phyloP scores from a whole-genome alignment of 2,329 filamentous ascomycete species.

The Lachnellula subtilissima region DNA sequence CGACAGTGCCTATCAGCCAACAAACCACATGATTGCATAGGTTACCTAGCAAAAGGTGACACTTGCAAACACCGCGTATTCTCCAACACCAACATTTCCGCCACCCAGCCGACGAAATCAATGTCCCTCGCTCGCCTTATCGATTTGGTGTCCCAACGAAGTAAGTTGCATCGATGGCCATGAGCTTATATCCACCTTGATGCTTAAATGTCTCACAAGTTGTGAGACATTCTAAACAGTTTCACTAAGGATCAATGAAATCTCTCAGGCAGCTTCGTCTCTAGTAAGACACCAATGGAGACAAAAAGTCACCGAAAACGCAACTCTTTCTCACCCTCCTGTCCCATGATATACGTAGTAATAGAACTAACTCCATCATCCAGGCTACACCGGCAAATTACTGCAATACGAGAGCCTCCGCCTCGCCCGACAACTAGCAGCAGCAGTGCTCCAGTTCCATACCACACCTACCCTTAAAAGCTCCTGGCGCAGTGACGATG shows the following conservation, averaged over 20 bases:
- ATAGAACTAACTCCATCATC: background rate
- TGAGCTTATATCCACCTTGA: no score
- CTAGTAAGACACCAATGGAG: no score
- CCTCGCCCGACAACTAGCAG: conserved; percentile 11
- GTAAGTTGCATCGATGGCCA: no score
- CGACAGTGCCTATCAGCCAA: background rate
- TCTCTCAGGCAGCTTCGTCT: no score
- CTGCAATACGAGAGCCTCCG: conserved; percentile 11
- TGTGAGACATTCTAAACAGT: no score
- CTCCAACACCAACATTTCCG: conserved; percentile 1
- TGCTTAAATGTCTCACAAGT: no score
- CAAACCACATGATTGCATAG: conserved; percentile 3
- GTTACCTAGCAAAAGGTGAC: conserved; percentile 7
- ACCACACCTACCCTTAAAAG: conserved; percentile 10
- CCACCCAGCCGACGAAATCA: background rate
- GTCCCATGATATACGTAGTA: background rate
- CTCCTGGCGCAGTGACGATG: conserved; percentile 10
- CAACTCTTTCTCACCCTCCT: background rate
- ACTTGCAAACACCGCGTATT: conserved; percentile 11
- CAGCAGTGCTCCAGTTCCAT: conserved; percentile 14
- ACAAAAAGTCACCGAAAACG: no score
- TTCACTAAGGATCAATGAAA: no score
- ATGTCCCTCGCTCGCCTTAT: conserved; percentile 8
- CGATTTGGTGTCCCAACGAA: background rate
- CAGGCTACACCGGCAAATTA: conserved; percentile 1